These are phyloP conservation scores for Saccharomyces jurei DNA, from an alignment of 805 yeast species.

Conservation along the genomic window DNA sequence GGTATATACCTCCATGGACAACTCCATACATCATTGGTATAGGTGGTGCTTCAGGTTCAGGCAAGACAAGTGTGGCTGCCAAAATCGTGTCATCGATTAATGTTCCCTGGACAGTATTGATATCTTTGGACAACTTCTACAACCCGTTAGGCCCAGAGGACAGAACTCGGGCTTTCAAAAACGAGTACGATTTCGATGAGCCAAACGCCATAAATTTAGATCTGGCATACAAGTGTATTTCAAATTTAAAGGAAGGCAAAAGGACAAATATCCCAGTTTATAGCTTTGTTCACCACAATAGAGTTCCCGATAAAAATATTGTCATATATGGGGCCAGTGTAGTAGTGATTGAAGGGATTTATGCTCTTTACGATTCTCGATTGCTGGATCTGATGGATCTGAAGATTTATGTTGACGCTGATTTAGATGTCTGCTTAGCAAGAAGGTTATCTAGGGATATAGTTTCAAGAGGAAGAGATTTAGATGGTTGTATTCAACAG, in stretches of 20 bases:
- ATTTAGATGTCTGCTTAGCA: conserved; percentile 84
- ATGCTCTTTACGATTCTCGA: conserved; percentile 66
- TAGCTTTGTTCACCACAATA: conserved; percentile 55
- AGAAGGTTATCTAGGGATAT: conserved; percentile 84
- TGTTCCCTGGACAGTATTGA: conserved; percentile 89
- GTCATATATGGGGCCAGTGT: conserved; percentile 92
- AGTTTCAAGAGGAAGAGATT: conserved; percentile 75
- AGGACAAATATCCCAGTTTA: conserved; percentile 59
- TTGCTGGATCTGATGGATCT: conserved; percentile 71
- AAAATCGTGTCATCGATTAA: conserved; percentile 66
- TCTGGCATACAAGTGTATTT: conserved; percentile 52
- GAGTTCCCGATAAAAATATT: conserved; percentile 55
- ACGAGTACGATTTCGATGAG: conserved; percentile 77
- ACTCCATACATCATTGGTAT: conserved; percentile 82
- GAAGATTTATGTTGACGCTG: conserved; percentile 89
- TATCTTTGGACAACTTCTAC: conserved; percentile 89
- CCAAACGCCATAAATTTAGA: conserved; percentile 84
- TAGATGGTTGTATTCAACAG: conserved; percentile 73
- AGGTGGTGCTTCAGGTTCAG: conserved; percentile 84
- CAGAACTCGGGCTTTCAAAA: conserved; percentile 51
- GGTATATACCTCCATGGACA: conserved; percentile 78
- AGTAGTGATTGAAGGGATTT: conserved; percentile 85
- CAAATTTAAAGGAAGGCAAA: conserved; percentile 61
- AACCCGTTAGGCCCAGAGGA: conserved; percentile 60
- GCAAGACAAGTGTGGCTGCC: conserved; percentile 87